Conservation (phyloP, 176 grass and related monocot genomes). For the Oryza australiensis region DNA sequence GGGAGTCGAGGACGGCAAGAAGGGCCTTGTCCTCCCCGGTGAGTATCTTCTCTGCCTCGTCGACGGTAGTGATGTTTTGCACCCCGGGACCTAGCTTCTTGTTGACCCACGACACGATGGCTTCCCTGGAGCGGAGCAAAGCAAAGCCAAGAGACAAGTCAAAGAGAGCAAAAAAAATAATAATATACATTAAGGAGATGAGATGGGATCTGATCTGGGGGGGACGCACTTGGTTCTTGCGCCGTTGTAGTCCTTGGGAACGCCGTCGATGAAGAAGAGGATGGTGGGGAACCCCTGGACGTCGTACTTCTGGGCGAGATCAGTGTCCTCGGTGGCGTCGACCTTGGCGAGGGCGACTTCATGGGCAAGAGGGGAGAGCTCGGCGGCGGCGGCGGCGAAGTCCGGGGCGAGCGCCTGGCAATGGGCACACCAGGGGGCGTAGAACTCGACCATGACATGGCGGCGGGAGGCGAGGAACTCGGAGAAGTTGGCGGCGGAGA, state of each 20-base stretch:
- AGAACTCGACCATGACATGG: conserved; percentile 96
- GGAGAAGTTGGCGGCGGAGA: conserved; percentile 78
- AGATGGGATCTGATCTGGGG: not conserved
- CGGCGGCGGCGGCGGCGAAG: conserved; percentile 70
- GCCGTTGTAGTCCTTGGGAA: conserved; percentile 67
- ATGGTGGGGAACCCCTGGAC: conserved; percentile 93
- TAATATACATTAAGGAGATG: not conserved
- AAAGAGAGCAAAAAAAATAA: not conserved
- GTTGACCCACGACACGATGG: conserved; percentile 80
- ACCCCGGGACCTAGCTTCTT: conserved; percentile 92
- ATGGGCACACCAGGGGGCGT: conserved; percentile 93
- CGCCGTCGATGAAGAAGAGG: conserved; percentile 82
- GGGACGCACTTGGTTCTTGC: conserved; percentile 53
- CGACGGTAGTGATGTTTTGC: conserved; percentile 61
- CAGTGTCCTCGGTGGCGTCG: conserved; percentile 80
- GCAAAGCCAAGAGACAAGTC: not conserved
- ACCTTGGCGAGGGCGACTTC: conserved; percentile 80
- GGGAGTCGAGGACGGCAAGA: conserved; percentile 61
- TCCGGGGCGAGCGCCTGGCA: conserved; percentile 82
- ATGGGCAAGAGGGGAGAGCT: conserved; percentile 39
- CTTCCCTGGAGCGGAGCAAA: conserved; percentile 43
- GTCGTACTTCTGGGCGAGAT: conserved; percentile 71
- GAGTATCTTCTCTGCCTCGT: conserved; percentile 72
- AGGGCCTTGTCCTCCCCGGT: conserved; percentile 63
- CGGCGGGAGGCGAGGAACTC: conserved; percentile 51